phyloP scores from a whole-genome alignment of 768 basidiomycete genomes.

The Kockovaella imperatae region DNA sequence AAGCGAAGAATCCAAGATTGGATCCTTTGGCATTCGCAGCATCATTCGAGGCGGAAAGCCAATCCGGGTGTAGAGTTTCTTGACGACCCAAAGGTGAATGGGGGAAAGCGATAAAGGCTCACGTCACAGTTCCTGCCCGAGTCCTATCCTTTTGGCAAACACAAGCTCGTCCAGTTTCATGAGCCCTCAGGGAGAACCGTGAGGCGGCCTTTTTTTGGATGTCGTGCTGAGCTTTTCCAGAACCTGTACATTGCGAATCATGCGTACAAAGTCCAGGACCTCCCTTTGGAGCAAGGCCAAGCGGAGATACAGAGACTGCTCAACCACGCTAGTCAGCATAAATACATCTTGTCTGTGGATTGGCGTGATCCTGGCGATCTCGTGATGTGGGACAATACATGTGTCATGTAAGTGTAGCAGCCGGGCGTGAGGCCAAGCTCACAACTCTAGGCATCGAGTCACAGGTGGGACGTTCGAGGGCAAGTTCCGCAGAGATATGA shows the following conservation, averaged over 20 bases:
- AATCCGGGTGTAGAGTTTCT: conserved; percentile 7
- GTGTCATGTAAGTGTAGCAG: conserved; percentile 15
- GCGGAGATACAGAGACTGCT: conserved; percentile 11
- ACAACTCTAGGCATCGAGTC: too few species aligned
- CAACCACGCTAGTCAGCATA: conserved; percentile 8
- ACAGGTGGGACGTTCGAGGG: conserved; percentile 8
- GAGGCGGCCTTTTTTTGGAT: not conserved
- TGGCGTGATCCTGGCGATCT: conserved; percentile 16
- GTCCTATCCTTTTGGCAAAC: conserved; percentile 10
- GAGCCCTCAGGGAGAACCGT: conserved; percentile 12
- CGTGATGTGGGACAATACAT: conserved; percentile 23
- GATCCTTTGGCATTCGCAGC: conserved; percentile 7
- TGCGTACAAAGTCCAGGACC: conserved; percentile 9
- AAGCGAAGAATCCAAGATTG: conserved; percentile 9
- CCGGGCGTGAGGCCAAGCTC: too few species aligned
- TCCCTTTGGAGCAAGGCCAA: conserved; percentile 11
- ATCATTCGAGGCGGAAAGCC: conserved; percentile 10
- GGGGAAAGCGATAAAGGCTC: not conserved
- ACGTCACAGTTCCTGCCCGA: conserved; percentile 1
- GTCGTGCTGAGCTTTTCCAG: too few species aligned
- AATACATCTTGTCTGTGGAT: conserved; percentile 5
- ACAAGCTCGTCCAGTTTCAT: conserved; percentile 17
- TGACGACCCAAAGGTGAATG: conserved; percentile 6
- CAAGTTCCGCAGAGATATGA: conserved; percentile 9
- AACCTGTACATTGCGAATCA: conserved; percentile 22